These are phyloP conservation scores for Echinochloa phyllopogon DNA, from an alignment of 176 grass and related monocot genomes.

Conservation along the genomic window DNA sequence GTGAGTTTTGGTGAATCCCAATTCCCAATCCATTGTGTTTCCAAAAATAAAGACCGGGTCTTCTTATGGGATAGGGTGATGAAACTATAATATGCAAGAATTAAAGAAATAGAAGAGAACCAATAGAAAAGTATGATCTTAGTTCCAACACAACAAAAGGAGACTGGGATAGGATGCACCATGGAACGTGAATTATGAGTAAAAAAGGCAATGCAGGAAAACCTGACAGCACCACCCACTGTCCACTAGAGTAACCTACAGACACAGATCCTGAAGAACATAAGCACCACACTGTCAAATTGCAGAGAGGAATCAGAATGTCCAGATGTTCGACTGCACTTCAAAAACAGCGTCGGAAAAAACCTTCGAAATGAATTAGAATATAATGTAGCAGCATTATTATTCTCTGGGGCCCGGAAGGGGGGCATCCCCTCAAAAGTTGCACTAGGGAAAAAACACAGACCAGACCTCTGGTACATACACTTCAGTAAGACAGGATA, in stretches of 20 bases:
- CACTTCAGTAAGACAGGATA: conserved; percentile 55
- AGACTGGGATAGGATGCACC: not conserved
- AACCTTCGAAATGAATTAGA: conserved; percentile 53
- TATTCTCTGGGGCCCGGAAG: conserved; percentile 49
- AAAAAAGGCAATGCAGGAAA: not conserved
- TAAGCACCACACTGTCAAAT: conserved; percentile 23
- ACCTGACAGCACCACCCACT: conserved; percentile 12
- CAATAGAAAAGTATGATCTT: too few relatives aligned
- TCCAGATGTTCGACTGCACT: conserved; percentile 34
- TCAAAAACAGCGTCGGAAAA: conserved; percentile 21
- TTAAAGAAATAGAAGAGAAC: too few relatives aligned
- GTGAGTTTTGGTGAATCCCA: too few relatives aligned
- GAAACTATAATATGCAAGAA: not conserved
- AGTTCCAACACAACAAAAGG: not conserved
- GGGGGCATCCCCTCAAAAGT: conserved; percentile 55
- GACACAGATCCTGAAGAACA: conserved; percentile 21
- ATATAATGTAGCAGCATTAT: conserved; percentile 63
- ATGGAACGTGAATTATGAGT: conserved; percentile 16
- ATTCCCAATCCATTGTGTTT: too few relatives aligned
- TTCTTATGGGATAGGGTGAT: not conserved
- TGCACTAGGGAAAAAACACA: conserved; percentile 62
- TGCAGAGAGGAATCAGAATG: conserved; percentile 51
- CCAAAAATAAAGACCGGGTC: not conserved
- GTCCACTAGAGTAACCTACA: conserved; percentile 20
- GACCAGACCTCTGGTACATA: conserved; percentile 79